Percentiles rank a stretch among this genome's conserved stretches.
Conservation (phyloP, 1,284 basidiomycete genomes). For the Leccinum proximum region DNA sequence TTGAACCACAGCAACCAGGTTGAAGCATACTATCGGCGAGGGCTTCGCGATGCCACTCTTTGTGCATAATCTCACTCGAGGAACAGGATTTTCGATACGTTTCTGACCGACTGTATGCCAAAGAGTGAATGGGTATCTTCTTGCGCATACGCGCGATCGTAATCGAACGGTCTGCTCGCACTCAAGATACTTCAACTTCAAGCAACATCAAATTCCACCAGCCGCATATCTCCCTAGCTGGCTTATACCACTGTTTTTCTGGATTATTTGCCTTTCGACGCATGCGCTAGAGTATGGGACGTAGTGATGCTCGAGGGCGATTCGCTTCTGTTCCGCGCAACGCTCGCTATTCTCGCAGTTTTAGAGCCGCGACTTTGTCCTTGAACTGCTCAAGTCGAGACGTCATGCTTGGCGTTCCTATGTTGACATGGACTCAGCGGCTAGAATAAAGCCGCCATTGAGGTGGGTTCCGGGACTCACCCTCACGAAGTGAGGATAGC, state of each 20-base stretch:
- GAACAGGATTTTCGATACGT: conserved; percentile 85
- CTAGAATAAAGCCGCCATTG: conserved; percentile 81
- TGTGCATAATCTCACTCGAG: conserved; percentile 17
- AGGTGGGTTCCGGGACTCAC: conserved; percentile 43
- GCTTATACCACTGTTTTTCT: conserved; percentile 78
- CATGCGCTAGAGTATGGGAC: conserved; percentile 88
- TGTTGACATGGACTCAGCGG: conserved; percentile 42
- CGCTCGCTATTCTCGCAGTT: conserved; percentile 81
- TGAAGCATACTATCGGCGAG: conserved; percentile 71
- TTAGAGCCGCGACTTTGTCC: conserved; percentile 81
- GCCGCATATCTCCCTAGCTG: conserved; percentile 76
- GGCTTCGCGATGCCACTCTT: not conserved
- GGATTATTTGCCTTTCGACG: conserved; percentile 86
- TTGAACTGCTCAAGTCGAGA: conserved; percentile 64
- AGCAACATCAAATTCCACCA: conserved; percentile 86
- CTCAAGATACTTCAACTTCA: conserved; percentile 92
- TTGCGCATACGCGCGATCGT: conserved; percentile 3
- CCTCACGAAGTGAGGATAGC: too few relatives aligned
- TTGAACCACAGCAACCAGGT: conserved; percentile 46
- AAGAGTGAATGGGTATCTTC: conserved; percentile 59
- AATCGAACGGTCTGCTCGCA: conserved; percentile 4
- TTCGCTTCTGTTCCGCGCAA: conserved; percentile 80
- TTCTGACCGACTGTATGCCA: conserved; percentile 92
- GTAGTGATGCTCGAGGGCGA: conserved; percentile 88
- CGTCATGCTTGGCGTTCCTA: not conserved